Evolutionary conservation across 495 filamentous ascomycete species (phyloP), one percentile per base, ranked within the genome.

Genomic region (Aspergillus steynii): DNA sequence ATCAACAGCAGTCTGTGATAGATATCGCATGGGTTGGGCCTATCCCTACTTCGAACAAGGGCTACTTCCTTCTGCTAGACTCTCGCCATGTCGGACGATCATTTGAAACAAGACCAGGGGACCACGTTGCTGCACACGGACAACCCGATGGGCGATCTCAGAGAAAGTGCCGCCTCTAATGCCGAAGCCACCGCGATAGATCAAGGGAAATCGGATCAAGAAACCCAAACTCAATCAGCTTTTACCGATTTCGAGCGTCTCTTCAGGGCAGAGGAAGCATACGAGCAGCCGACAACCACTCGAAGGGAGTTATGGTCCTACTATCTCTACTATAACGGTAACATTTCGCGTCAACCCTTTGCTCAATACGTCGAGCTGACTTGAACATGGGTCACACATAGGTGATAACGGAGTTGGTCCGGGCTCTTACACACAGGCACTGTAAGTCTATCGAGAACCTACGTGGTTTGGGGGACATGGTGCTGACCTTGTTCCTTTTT

Each of bases 341-440:
- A 51, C 26, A 6, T 34, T 12, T 5, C 12, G 3, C n/a, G n/a
- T 27, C 27, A 4, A 4, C 28, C n/a, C 42, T 5, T 29, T 20
- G 14, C 28, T 57, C 26, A 26, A 29, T 5, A 27, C 28, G 10
- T 42, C 28, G 26, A 5, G 25, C 27, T 55, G 28, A 55, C 26
- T 42, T 49, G 27, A 29, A 26, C 29, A 15, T 15, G 9, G 12
- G 5, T 12, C 37, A 27, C 20, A 0, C 50, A 20, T 32, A 78
- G 76, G 79, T 27, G 77, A 82, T 51, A 81, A 81, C 63, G 80
- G 80, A 12, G 77, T 82, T 28, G 80, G 80, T 10, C 78, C 78
- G 4, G 74, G 75, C 46, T 77, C 76, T 0, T 82, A 82, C 60
- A 76, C 73, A 9, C 75, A 77, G 63, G 74, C 78, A 47, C 68